These are phyloP conservation scores for Solanum phureja DNA, from an alignment of 257 asterid genomes.

Conservation along the genomic window DNA sequence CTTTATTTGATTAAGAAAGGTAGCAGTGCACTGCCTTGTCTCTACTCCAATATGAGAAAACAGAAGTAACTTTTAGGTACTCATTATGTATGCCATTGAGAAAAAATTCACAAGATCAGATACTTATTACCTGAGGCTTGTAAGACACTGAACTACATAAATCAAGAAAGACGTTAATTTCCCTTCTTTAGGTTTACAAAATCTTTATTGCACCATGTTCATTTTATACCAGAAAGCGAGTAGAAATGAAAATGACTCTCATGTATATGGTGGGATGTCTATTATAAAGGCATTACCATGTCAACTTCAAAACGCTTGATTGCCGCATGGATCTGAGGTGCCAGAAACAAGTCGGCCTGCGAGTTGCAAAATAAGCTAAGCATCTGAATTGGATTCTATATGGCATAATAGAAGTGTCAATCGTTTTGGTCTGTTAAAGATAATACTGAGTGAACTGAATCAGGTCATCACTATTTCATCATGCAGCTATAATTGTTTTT, in stretches of 20 bases:
- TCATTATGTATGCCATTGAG: neutral
- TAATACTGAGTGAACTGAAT: neutral
- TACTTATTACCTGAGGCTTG: neutral
- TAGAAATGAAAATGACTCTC: neutral
- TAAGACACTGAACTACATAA: neutral
- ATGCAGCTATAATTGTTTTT: neutral
- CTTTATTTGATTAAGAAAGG: neutral
- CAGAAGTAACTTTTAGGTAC: neutral
- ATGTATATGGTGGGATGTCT: neutral
- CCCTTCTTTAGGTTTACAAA: neutral
- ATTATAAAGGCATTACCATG: conserved; percentile 24
- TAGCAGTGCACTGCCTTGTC: neutral
- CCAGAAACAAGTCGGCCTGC: conserved; percentile 76
- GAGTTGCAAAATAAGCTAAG: neutral
- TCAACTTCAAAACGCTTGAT: conserved; percentile 43
- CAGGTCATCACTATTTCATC: neutral
- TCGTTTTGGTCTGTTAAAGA: neutral
- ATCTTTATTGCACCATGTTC: neutral
- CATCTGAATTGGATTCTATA: neutral
- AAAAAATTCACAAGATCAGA: neutral
- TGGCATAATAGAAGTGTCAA: neutral
- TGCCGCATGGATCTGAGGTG: conserved; percentile 64
- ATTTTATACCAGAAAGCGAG: neutral
- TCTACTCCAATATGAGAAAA: neutral
- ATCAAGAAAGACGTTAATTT: neutral